phyloP scores from a whole-genome alignment of 140 eudicot genomes.

The Erigeron philadelphicus region DNA sequence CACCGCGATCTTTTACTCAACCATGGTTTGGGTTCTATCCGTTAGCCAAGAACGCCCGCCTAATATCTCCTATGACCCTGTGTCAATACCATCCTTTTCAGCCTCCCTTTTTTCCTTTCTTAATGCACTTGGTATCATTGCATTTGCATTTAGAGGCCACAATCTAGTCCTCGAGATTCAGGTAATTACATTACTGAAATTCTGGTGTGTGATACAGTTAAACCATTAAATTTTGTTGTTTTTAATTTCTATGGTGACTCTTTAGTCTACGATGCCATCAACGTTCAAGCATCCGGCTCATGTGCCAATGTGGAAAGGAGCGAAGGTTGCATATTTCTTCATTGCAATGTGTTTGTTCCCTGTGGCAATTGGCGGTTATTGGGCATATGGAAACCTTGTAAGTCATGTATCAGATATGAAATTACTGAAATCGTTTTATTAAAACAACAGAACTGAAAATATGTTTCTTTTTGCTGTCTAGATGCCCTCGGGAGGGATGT shows the following conservation, averaged over 20 bases:
- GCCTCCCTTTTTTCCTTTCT: slow-evolving; percentile 65
- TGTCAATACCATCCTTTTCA: slow-evolving; percentile 50
- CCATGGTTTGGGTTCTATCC: slow-evolving; percentile 92
- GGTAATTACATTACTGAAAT: slow-evolving; percentile 25
- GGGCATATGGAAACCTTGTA: slow-evolving; percentile 99
- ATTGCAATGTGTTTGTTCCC: slow-evolving; percentile 85
- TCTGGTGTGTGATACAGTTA: background rate
- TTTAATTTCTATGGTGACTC: background rate
- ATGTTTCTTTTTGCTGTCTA: slow-evolving; percentile 31
- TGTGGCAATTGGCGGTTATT: slow-evolving; percentile 85
- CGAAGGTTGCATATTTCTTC: slow-evolving; percentile 72
- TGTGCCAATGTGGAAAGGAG: slow-evolving; percentile 98
- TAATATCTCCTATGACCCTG: slow-evolving; percentile 57
- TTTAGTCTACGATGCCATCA: slow-evolving; percentile 91
- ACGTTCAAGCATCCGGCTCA: slow-evolving; percentile 92
- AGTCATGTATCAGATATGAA: slow-evolving; percentile 21
- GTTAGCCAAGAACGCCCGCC: slow-evolving; percentile 78
- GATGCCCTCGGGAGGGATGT: slow-evolving; percentile 86
- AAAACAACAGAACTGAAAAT: background rate
- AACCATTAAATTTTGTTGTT: background rate
- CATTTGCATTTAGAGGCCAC: slow-evolving; percentile 92
- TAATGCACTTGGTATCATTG: slow-evolving; percentile 88
- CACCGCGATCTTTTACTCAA: slow-evolving; percentile 78
- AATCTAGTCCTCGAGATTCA: slow-evolving; percentile 86
- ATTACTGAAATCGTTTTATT: background rate